Conservation (phyloP, 2,329 filamentous ascomycete species). For the Aspergillus versicolor region DNA sequence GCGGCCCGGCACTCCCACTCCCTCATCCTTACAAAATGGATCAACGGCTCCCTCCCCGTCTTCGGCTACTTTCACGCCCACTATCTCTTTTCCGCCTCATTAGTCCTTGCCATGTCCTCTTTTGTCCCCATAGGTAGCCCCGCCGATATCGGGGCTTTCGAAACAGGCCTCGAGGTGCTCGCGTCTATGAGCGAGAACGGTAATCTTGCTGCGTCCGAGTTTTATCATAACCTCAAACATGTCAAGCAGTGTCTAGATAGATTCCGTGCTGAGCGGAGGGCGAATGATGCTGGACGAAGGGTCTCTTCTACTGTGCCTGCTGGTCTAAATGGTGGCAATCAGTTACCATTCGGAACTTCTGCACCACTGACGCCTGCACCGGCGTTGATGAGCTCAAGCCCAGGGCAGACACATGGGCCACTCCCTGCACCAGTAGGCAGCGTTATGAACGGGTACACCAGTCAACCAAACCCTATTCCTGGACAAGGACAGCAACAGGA, state of each 20-base stretch:
- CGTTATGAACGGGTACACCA: neutral
- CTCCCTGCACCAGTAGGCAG: neutral
- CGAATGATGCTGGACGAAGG: neutral
- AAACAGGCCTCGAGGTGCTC: constrained; percentile 32
- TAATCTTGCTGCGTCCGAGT: constrained; percentile 36
- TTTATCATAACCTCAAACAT: constrained; percentile 34
- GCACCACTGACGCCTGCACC: neutral
- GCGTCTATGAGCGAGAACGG: constrained; percentile 37
- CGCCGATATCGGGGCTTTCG: constrained; percentile 31
- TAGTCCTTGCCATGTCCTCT: constrained; percentile 39
- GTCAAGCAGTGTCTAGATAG: constrained; percentile 31
- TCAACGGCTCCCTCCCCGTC: constrained; percentile 38
- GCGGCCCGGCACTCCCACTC: constrained; percentile 38
- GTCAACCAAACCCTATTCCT: neutral
- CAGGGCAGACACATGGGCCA: neutral
- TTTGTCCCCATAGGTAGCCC: constrained; percentile 34
- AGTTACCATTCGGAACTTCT: neutral
- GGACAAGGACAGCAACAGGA: neutral
- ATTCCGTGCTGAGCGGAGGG: constrained; percentile 18
- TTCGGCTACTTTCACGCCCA: constrained; percentile 43
- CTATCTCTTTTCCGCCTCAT: constrained; percentile 40
- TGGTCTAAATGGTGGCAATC: neutral
- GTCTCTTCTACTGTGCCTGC: neutral
- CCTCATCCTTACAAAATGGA: constrained; percentile 39
- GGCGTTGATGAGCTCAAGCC: neutral